Base-by-base conservation (phyloP, 1,284 basidiomycete species). In the Trametes pubescens region DNA sequence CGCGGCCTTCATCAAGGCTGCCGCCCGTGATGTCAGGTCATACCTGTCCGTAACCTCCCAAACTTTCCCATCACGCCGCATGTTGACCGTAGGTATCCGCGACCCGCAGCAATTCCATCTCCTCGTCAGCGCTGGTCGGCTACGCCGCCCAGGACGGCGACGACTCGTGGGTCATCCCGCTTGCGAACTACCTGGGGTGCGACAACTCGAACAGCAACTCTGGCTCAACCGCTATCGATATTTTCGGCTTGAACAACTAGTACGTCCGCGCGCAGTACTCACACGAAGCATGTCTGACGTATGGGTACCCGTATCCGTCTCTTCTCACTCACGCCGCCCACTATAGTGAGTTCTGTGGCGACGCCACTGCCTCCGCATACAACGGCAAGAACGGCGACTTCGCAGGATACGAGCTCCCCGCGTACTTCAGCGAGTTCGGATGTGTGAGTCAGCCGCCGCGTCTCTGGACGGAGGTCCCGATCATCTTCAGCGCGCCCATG, bases 351-450 rank as follows among this genome's bases (percentile, higher is more conserved):
- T 96, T 92, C 92, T 95, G 94, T 76, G 94, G 93, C 51, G 77
- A 85, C 64, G 86, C 86, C 11, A 85, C 81, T 21, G 60, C 76
- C 70, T 16, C 84, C 86, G 37, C 67, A 11, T 93, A 92, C 74
- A 78, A 82, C 48, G 75, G 70, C 48, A 83, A 82, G 62, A 85
- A 86, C 38, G 77, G 73, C 34, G 82, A 84, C 40, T 92, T 85
- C 75, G 84, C 81, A 71, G 82, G 85, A 65, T 89, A 91, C 75
- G 93, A 93, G 59, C 86, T 96, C 26, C 86, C 88, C 1, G 92
- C 93, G 6, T 96, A 96, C 82, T 94, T 96, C 79, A 93, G 93
- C 74, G 95, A 98, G 82, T 97, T 86, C 68, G 95, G 95, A 62
- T 94, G 92, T 72, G 87, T 90, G 73, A 84, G 79, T 13, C 78